phyloP scores from a whole-genome alignment of 2,329 filamentous ascomycete genomes.

The Alternaria novae-zelandiae region DNA sequence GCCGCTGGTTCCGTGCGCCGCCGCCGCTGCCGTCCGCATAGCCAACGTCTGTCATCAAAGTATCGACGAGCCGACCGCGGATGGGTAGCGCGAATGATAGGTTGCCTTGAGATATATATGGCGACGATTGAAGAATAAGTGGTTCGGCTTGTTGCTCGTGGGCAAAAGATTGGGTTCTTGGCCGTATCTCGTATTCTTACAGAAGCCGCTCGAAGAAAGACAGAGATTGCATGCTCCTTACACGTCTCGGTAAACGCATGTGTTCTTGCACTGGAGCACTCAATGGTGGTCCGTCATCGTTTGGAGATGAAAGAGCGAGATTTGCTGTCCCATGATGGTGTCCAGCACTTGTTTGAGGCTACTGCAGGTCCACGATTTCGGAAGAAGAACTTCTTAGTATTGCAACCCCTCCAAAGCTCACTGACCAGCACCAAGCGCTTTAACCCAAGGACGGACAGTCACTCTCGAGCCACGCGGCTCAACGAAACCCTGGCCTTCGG shows the following conservation, averaged over 20 bases:
- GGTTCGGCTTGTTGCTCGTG: not conserved
- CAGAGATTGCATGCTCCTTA: not conserved
- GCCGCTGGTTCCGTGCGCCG: slow-evolving; percentile 22
- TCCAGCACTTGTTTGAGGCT: slow-evolving; percentile 25
- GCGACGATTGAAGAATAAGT: not conserved
- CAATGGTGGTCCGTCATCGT: not conserved
- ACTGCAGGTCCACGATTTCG: slow-evolving; percentile 28
- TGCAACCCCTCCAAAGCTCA: slow-evolving; percentile 3
- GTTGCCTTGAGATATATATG: not conserved
- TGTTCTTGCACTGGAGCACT: not conserved
- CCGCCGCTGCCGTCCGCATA: slow-evolving; percentile 8
- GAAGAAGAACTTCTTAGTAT: slow-evolving; percentile 8
- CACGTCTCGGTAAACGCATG: not conserved
- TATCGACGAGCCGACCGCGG: not conserved
- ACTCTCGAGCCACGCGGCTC: slow-evolving; percentile 3
- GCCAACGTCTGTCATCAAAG: slow-evolving; percentile 1
- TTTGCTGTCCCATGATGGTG: slow-evolving; percentile 1
- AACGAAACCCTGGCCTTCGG: slow-evolving; percentile 4
- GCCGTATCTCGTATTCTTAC: not conserved
- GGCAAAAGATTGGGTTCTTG: not conserved
- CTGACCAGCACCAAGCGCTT: slow-evolving; percentile 15
- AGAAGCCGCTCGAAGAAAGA: not conserved
- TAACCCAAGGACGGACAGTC: not conserved
- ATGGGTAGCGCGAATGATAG: not conserved
- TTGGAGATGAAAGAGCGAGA: slow-evolving; percentile 5